phyloP scores from a whole-genome alignment of 2,329 filamentous ascomycete genomes.

The Colletotrichum spaethianum region DNA sequence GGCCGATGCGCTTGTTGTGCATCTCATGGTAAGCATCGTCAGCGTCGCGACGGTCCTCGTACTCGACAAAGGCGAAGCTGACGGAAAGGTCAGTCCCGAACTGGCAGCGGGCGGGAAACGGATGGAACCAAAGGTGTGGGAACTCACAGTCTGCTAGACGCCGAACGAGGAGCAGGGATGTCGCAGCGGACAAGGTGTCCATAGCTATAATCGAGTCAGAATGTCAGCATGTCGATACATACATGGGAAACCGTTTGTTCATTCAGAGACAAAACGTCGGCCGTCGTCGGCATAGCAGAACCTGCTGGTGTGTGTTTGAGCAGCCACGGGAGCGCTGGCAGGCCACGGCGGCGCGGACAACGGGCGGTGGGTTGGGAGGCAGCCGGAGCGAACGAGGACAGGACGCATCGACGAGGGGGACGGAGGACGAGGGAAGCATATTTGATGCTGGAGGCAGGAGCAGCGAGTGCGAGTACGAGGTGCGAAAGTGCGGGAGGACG shows the following conservation, averaged over 20 bases:
- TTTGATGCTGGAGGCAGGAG: slow-evolving; percentile 45
- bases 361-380: slow-evolving; percentile 21
- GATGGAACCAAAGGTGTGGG: neutral
- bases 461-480: slow-evolving; percentile 48
- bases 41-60: slow-evolving; percentile 97
- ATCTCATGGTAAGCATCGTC: slow-evolving; percentile 99
- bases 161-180: slow-evolving; percentile 95
- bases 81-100: neutral
- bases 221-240: slow-evolving; percentile 61
- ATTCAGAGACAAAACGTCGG: slow-evolving; percentile 14
- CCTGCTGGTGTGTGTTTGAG: slow-evolving; percentile 19
- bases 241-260: slow-evolving; percentile 18
- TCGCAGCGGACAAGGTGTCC: slow-evolving; percentile 98
- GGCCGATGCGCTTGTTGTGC: slow-evolving; percentile 98
- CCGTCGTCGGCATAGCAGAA: slow-evolving; percentile 26
- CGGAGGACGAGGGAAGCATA: slow-evolving; percentile 60
- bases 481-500: slow-evolving; percentile 50
- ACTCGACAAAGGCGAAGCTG: slow-evolving; percentile 98
- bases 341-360: slow-evolving; percentile 29
- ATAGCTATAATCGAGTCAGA: slow-evolving; percentile 74
- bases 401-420: slow-evolving; percentile 52
- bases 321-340: slow-evolving; percentile 29
- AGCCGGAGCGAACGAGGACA: slow-evolving; percentile 37
- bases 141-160: slow-evolving; percentile 94
- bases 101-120: neutral